A percentile compares a stretch with the other conserved stretches of the same genome.
These are phyloP conservation scores for Raddia distichophylla DNA, from an alignment of 176 grass and related monocot species.

Conservation along the genomic window DNA sequence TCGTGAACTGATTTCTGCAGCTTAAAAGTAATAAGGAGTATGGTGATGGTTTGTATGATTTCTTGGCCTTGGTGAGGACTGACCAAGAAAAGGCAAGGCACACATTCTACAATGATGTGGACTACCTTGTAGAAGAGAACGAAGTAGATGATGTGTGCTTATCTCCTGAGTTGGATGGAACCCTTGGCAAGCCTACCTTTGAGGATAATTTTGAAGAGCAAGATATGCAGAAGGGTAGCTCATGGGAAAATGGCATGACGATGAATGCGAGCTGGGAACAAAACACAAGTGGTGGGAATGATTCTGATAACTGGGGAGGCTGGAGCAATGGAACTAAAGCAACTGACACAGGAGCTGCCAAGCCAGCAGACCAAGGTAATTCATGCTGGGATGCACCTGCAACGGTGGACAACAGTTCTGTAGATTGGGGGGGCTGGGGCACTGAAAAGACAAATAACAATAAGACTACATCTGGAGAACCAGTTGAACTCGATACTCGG, in stretches of 20 bases:
- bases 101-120: slow-evolving; percentile 74
- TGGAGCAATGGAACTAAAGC: slow-evolving; percentile 53
- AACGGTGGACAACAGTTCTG: slow-evolving; percentile 32
- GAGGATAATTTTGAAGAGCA: slow-evolving; percentile 67
- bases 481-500: slow-evolving; percentile 41
- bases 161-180: slow-evolving; percentile 70
- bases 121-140: slow-evolving; percentile 73
- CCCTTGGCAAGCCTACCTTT: slow-evolving; percentile 66
- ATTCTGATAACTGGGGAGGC: slow-evolving; percentile 63
- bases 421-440: slow-evolving; percentile 58
- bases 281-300: slow-evolving; percentile 48
- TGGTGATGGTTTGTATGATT: slow-evolving; percentile 85
- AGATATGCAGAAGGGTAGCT: slow-evolving; percentile 42
- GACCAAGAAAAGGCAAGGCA: slow-evolving; percentile 56
- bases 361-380: slow-evolving; percentile 48
- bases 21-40: slow-evolving; percentile 64
- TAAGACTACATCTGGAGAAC: slow-evolving; percentile 35
- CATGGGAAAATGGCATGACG: slow-evolving; percentile 45
- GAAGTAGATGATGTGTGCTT: slow-evolving; percentile 60
- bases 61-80: slow-evolving; percentile 73
- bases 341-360: slow-evolving; percentile 41
- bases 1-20: slow-evolving; percentile 48
- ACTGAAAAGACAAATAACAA: slow-evolving; percentile 36
- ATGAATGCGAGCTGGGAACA: slow-evolving; percentile 52
- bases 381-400: slow-evolving; percentile 45